A percentile compares a stretch with the other conserved stretches of the same genome.
Evolutionary conservation across 1,139 yeast species (phyloP).

Genomic region (Saccharomyces hybrid): DNA sequence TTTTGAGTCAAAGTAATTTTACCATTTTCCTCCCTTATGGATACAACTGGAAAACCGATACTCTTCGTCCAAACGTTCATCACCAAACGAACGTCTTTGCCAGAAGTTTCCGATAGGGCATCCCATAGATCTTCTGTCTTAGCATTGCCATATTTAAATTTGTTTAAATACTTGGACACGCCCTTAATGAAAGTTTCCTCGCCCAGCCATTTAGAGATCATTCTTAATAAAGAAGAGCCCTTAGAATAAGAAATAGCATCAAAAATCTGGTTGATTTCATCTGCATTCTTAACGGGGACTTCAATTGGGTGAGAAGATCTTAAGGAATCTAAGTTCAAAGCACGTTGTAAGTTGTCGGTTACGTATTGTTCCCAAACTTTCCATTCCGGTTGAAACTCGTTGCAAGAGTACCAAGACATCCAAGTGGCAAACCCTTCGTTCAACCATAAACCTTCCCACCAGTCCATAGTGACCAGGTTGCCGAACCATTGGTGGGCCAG

Average conservation of each 20-base stretch:
- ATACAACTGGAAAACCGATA: constrained; percentile 69
- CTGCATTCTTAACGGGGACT: constrained; percentile 65
- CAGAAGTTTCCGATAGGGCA: constrained; percentile 63
- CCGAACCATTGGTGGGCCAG: constrained; percentile 85
- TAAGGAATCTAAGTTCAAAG: constrained; percentile 58
- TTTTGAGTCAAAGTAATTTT: constrained; percentile 52
- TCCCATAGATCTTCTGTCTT: constrained; percentile 71
- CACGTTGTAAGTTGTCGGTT: constrained; percentile 48
- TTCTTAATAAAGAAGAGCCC: constrained; percentile 67
- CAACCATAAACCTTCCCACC: constrained; percentile 83
- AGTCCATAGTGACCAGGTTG: constrained; percentile 73
- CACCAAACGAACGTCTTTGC: constrained; percentile 57
- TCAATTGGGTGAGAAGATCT: constrained; percentile 74
- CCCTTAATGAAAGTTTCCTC: constrained; percentile 60
- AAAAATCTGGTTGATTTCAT: constrained; percentile 70
- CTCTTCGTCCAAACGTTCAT: constrained; percentile 75
- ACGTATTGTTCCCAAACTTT: constrained; percentile 54
- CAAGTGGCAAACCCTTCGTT: constrained; percentile 82
- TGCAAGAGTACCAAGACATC: constrained; percentile 54
- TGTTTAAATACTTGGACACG: constrained; percentile 58
- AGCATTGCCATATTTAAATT: constrained; percentile 66
- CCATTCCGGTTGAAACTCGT: constrained; percentile 50
- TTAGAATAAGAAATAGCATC: constrained; percentile 70
- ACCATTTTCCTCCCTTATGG: constrained; percentile 43
- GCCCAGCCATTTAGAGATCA: constrained; percentile 65